Conservation (phyloP, 2,329 filamentous ascomycete genomes). For the Neofusicoccum parvum region DNA sequence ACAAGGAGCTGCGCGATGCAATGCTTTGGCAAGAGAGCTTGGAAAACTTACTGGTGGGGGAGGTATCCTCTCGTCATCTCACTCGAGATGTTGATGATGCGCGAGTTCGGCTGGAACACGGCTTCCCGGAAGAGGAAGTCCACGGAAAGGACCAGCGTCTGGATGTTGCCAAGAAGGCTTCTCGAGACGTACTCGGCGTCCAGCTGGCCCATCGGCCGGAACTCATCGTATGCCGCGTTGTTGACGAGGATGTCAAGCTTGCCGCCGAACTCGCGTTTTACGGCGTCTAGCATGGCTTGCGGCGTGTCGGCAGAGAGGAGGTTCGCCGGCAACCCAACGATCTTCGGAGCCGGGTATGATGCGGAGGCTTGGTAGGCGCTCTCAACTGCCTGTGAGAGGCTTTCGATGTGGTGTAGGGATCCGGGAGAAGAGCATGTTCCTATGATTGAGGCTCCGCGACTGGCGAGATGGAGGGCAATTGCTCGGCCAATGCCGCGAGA, state of each 20-base stretch:
- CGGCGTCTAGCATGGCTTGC: constrained; percentile 20
- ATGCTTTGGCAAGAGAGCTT: too few relatives aligned
- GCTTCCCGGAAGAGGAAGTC: constrained; percentile 28
- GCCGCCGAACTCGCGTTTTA: constrained; percentile 25
- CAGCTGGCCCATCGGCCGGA: constrained; percentile 23
- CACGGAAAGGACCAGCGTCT: constrained; percentile 29
- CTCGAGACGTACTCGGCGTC: constrained; percentile 25
- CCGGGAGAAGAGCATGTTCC: constrained; percentile 33
- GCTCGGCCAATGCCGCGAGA: constrained; percentile 35
- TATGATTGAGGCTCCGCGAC: constrained; percentile 33
- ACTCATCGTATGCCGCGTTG: constrained; percentile 26
- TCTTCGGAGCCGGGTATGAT: constrained; percentile 19
- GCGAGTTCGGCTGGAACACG: constrained; percentile 25
- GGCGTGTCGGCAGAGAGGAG: constrained; percentile 27
- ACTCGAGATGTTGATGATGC: constrained; percentile 30
- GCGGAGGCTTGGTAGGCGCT: constrained; percentile 24
- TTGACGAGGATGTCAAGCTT: constrained; percentile 32
- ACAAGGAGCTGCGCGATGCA: too few relatives aligned
- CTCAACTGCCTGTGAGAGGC: constrained; percentile 23
- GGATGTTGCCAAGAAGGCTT: constrained; percentile 28
- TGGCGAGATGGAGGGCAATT: constrained; percentile 33
- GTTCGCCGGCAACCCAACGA: constrained; percentile 30
- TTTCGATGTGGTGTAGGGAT: constrained; percentile 31
- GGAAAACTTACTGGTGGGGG: constrained; percentile 21
- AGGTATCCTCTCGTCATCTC: constrained; percentile 23